These are phyloP conservation scores for Lodderomyces theae DNA, from an alignment of 1,139 yeast species.

Conservation along the genomic window DNA sequence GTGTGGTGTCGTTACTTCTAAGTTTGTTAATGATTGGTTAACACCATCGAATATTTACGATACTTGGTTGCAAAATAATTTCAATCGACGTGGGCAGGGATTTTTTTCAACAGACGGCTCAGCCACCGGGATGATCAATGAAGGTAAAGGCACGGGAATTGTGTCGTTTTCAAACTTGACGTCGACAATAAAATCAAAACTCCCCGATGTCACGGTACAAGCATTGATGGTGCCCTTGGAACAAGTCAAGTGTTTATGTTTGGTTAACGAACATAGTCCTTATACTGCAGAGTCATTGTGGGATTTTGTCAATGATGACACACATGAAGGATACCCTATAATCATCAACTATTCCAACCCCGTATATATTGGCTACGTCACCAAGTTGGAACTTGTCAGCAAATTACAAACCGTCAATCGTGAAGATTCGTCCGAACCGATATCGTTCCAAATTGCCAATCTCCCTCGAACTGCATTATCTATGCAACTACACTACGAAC, in stretches of 20 bases:
- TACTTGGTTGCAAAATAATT: slow-evolving; percentile 33
- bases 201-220: slow-evolving; percentile 35
- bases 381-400: slow-evolving; percentile 25
- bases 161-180: slow-evolving; percentile 35
- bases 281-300: slow-evolving; percentile 23
- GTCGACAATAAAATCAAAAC: slow-evolving; percentile 25
- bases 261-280: slow-evolving; percentile 23
- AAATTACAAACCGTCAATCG: slow-evolving; percentile 16
- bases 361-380: slow-evolving; percentile 35
- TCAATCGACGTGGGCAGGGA: slow-evolving; percentile 20
- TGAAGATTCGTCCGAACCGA: slow-evolving; percentile 8
- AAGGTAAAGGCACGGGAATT: slow-evolving; percentile 43
- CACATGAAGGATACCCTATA: slow-evolving; percentile 46
- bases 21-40: slow-evolving; percentile 48
- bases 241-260: slow-evolving; percentile 27
- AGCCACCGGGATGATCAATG: slow-evolving; percentile 18
- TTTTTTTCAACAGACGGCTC: no score
- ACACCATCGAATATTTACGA: slow-evolving; percentile 51
- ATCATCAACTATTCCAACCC: slow-evolving; percentile 27
- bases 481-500: slow-evolving; percentile 27
- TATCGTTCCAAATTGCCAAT: slow-evolving; percentile 27
- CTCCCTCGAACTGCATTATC: slow-evolving; percentile 22
- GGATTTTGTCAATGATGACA: slow-evolving; percentile 27
- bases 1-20: slow-evolving; percentile 54
- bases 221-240: slow-evolving; percentile 34